These are phyloP conservation scores for Epichloe uncinata DNA, from an alignment of 2,329 filamentous ascomycete species.

Conservation along the genomic window DNA sequence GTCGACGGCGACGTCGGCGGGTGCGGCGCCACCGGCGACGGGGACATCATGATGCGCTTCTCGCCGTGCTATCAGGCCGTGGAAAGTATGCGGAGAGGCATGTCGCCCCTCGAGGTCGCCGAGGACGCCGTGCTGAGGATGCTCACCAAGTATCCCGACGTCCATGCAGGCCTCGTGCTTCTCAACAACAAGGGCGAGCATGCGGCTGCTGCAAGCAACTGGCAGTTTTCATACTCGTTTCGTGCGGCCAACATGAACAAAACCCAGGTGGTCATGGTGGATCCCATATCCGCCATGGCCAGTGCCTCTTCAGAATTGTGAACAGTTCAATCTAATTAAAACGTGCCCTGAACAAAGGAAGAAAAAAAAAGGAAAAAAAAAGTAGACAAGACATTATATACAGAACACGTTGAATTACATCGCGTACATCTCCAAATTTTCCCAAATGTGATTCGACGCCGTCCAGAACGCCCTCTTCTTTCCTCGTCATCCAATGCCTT, in stretches of 20 bases:
- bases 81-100: no score
- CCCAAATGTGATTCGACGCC: not conserved
- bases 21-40: no score
- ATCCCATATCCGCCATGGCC: not conserved
- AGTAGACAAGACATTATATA: not conserved
- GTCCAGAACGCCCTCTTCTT: not conserved
- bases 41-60: no score
- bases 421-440: not conserved
- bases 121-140: no score
- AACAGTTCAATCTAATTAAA: not conserved
- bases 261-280: slow-evolving; percentile 30
- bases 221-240: slow-evolving; percentile 23
- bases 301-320: not conserved
- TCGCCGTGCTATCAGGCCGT: no score
- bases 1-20: no score
- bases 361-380: not conserved
- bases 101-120: no score
- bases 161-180: no score
- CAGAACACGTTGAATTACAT: no score
- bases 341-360: not conserved
- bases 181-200: no score
- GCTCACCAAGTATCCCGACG: no score
- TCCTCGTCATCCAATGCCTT: not conserved
- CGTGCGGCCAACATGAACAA: slow-evolving; percentile 32
- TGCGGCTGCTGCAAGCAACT: no score